Percentiles rank a stretch among this genome's conserved stretches.
Conservation (phyloP, 2,329 filamentous ascomycete species). For the Pleoardoris graminearum region DNA sequence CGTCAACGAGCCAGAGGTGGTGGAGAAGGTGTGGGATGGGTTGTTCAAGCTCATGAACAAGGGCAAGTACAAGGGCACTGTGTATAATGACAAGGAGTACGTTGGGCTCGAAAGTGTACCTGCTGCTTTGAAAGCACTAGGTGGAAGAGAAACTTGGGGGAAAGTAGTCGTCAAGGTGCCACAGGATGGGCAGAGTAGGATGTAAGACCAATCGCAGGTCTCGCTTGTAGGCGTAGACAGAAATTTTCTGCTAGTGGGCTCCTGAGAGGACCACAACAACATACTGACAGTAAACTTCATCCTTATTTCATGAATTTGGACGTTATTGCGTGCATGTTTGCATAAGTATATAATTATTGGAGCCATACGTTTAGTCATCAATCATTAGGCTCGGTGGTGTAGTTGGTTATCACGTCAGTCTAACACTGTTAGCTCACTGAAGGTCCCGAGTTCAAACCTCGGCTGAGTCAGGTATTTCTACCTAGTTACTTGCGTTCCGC, state of each 20-base stretch:
- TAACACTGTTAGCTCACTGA: conserved; percentile 36
- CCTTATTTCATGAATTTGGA: not conserved
- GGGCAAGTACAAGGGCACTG: conserved; percentile 80
- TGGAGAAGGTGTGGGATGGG: conserved; percentile 77
- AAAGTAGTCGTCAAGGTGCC: conserved; percentile 91
- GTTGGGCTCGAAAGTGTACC: conserved; percentile 80
- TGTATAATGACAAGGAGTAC: conserved; percentile 80
- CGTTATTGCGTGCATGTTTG: no score
- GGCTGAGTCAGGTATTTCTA: conserved; percentile 4
- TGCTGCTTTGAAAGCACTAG: conserved; percentile 74
- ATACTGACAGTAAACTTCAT: not conserved
- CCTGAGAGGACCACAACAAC: not conserved
- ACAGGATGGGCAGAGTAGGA: conserved; percentile 53
- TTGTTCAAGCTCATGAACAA: conserved; percentile 76
- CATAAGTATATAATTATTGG: not conserved
- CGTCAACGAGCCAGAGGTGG: conserved; percentile 69
- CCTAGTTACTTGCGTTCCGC: not conserved
- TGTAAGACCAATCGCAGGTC: conserved; percentile 12
- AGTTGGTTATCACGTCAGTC: conserved; percentile 54
- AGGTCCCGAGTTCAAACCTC: conserved; percentile 8
- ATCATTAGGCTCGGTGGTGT: conserved; percentile 42
- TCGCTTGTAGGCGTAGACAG: not conserved
- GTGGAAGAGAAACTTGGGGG: conserved; percentile 84
- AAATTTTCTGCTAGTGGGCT: not conserved
- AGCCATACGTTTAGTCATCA: not conserved